Evolutionary conservation across 345 rosid species (phyloP), one percentile per base, ranked within the genome.

Genomic region (Ailanthus altissimus): DNA sequence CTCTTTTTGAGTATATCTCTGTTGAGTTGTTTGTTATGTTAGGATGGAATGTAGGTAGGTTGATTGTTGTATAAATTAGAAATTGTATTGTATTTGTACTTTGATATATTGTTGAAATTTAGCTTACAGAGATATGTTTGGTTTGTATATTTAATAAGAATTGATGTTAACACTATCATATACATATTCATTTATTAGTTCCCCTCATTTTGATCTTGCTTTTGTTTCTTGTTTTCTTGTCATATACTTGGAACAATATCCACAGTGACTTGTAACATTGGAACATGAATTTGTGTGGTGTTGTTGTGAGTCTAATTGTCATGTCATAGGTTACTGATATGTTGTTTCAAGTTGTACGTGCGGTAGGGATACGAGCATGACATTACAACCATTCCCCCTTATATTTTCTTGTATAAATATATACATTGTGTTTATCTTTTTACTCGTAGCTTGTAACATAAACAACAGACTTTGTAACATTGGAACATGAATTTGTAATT

Each of bases 71-170:
- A 46, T 60, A 59, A 58, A 25, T 62, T 59, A 25, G 67, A 49
- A 15, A 46, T 25, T 73, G 59, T 7, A 45, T 15, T 73, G 51
- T 46, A 14, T 9, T 61, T 25, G 40, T 14, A 23, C 3, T 5
- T 42, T n/a, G 51, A 65, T 42, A 43, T 65, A 45, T 42, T 8
- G 42, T 56, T n/a, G 21, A 15, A 58, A 26, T 21, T 32, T 57
- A 43, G 46, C 56, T 58, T 32, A 57, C 5, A 43, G 36, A n/a
- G 23, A 23, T 12, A 26, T 53, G 7, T 25, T 60, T 38, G 28
- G 45, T 59, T 46, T 73, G 67, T 60, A 45, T 43, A 73, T 26
- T 9, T 23, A 28, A 58, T 47, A 73, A 58, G 66, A 73, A 3
- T 5, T 21, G 43, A 20, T 42, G 21, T 57, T 13, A 38, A 15